Percentiles rank a stretch among this genome's conserved stretches.
phyloP scores from a whole-genome alignment of 345 rosid species.

The Lumnitzera racemosa region DNA sequence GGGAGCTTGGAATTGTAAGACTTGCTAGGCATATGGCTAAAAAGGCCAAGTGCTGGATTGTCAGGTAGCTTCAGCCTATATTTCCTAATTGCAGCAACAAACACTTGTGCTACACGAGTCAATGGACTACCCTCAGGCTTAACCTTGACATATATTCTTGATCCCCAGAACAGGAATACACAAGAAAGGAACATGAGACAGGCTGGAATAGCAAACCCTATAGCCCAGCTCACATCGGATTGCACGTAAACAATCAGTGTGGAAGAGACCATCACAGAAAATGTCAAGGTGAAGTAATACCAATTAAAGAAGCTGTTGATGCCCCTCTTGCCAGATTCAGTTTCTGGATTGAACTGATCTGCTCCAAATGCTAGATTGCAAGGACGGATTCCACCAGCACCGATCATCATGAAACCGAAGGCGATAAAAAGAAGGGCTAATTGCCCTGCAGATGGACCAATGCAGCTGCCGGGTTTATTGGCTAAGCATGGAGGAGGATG shows the following conservation, averaged over 20 bases:
- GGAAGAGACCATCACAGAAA: constrained; percentile 31
- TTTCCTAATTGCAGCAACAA: constrained; percentile 51
- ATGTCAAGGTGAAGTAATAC: constrained; percentile 41
- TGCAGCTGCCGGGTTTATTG: neutral
- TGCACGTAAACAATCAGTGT: constrained; percentile 44
- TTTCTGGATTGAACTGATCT: constrained; percentile 42
- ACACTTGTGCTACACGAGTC: constrained; percentile 27
- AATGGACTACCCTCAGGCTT: constrained; percentile 37
- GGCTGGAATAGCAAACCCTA: constrained; percentile 46
- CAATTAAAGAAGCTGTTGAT: constrained; percentile 48
- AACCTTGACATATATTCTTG: constrained; percentile 26
- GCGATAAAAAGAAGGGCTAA: constrained; percentile 8
- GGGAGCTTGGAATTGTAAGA: constrained; percentile 30
- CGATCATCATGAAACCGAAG: constrained; percentile 8
- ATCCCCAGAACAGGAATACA: constrained; percentile 25
- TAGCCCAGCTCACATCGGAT: constrained; percentile 45
- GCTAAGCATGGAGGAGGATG: constrained; percentile 9
- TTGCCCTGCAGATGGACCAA: constrained; percentile 11
- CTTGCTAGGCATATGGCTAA: constrained; percentile 19
- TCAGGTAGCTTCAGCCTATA: constrained; percentile 31
- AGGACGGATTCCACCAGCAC: constrained; percentile 45
- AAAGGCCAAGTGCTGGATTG: constrained; percentile 28
- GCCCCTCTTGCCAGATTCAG: constrained; percentile 30
- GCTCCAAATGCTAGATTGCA: constrained; percentile 51
- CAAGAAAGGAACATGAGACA: constrained; percentile 32